phyloP scores from a whole-genome alignment of 2,329 filamentous ascomycete species.

The Clarireedia monteithiana region DNA sequence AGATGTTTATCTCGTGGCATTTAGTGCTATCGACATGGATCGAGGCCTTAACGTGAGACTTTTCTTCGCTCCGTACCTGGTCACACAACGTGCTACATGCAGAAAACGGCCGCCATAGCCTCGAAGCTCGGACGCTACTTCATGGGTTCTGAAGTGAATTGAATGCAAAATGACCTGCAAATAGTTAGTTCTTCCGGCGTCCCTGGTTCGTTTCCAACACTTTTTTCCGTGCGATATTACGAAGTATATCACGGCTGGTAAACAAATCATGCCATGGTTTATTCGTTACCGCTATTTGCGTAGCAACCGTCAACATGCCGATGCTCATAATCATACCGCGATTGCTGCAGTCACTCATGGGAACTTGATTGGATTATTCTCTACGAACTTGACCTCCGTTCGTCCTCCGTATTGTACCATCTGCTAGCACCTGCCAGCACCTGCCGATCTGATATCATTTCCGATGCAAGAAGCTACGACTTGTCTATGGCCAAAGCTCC shows the following conservation, averaged over 20 bases:
- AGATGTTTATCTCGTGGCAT: conserved; percentile 2
- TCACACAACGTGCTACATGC: conserved; percentile 4
- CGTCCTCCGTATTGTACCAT: too few relatives aligned
- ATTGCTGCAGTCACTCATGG: background rate
- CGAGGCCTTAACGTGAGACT: background rate
- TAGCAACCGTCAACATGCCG: background rate
- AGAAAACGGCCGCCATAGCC: conserved; percentile 5
- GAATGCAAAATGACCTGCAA: background rate
- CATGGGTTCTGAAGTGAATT: background rate
- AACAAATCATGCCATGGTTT: background rate
- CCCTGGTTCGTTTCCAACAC: too few relatives aligned
- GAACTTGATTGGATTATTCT: background rate
- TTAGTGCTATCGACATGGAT: background rate
- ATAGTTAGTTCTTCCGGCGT: background rate
- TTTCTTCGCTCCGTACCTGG: conserved; percentile 1
- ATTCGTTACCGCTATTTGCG: background rate
- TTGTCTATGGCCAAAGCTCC: conserved; percentile 28
- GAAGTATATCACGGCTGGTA: too few relatives aligned
- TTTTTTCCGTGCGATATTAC: too few relatives aligned
- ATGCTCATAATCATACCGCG: background rate
- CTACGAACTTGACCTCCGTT: too few relatives aligned
- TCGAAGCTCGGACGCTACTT: background rate
- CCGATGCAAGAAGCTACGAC: background rate
- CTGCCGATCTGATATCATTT: background rate
- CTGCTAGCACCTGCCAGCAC: background rate